These are phyloP conservation scores for Sanghuangporus sanghuang DNA, from an alignment of 1,284 basidiomycete species.

Conservation along the genomic window DNA sequence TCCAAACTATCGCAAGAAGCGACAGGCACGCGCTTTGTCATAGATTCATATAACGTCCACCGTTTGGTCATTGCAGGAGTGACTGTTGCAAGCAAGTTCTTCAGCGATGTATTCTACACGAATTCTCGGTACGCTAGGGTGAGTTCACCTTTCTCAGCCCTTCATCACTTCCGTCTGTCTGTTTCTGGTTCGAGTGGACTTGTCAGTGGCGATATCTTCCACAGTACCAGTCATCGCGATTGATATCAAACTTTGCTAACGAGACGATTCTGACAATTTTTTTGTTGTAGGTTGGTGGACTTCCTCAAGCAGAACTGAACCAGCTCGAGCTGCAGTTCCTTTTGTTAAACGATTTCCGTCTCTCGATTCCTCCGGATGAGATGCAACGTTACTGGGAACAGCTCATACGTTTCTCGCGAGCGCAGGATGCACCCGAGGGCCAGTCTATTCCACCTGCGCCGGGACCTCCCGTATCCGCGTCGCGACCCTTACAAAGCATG, in stretches of 20 bases:
- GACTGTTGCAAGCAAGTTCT: slow-evolving; percentile 98
- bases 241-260: not conserved
- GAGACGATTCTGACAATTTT: not conserved
- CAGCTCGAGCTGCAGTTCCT: slow-evolving; percentile 97
- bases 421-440: slow-evolving; percentile 28
- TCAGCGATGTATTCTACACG: slow-evolving; percentile 99
- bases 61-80: slow-evolving; percentile 95
- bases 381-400: slow-evolving; percentile 96
- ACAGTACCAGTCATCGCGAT: not conserved
- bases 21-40: slow-evolving; percentile 77
- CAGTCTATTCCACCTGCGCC: slow-evolving; percentile 22
- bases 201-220: not conserved
- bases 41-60: slow-evolving; percentile 97
- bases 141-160: slow-evolving; percentile 25
- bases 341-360: slow-evolving; percentile 90
- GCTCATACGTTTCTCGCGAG: slow-evolving; percentile 61
- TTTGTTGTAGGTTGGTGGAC: slow-evolving; percentile 74
- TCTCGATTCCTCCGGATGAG: slow-evolving; percentile 85
- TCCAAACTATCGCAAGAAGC: slow-evolving; percentile 63
- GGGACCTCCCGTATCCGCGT: slow-evolving; percentile 11
- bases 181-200: not conserved
- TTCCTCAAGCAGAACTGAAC: slow-evolving; percentile 92
- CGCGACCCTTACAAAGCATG: slow-evolving; percentile 45
- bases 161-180: not conserved
- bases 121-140: slow-evolving; percentile 99